Evolutionary conservation across 805 yeast species (phyloP).

Genomic region (Candida quercuum): DNA sequence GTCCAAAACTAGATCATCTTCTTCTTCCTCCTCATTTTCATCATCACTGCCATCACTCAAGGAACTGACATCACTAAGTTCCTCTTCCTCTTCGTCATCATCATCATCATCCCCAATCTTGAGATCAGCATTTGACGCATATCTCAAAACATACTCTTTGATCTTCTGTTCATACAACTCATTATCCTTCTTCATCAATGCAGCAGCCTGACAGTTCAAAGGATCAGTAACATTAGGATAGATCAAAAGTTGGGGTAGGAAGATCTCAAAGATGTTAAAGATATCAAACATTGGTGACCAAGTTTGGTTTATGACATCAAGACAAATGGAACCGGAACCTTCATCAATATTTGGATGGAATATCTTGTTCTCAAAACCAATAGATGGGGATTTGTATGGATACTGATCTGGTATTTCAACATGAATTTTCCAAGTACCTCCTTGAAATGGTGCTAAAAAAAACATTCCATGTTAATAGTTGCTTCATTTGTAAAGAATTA

Average conservation of each 20-base stretch:
- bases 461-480: too few species aligned
- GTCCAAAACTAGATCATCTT: conserved; percentile 16
- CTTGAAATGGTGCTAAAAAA: conserved; percentile 69
- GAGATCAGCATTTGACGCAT: conserved; percentile 45
- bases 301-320: conserved; percentile 94
- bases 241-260: conserved; percentile 83
- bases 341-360: conserved; percentile 96
- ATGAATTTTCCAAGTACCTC: conserved; percentile 85
- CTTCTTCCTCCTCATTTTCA: conserved; percentile 16
- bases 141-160: conserved; percentile 63
- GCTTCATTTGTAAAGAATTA: conserved; percentile 1
- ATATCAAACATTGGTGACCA: conserved; percentile 98
- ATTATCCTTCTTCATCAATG: conserved; percentile 65
- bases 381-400: conserved; percentile 93
- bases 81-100: conserved; percentile 35
- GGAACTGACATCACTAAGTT: conserved; percentile 23
- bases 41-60: conserved; percentile 20
- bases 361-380: conserved; percentile 86
- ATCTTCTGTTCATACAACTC: conserved; percentile 64
- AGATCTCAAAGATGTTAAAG: conserved; percentile 84
- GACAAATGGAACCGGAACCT: conserved; percentile 83
- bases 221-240: conserved; percentile 97
- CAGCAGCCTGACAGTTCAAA: conserved; percentile 83
- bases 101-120: conserved; percentile 43
- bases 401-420: conserved; percentile 94